These are phyloP conservation scores for Actinomucor elegans DNA, from an alignment of 371 early-diverging fungal species.

Conservation along the genomic window DNA sequence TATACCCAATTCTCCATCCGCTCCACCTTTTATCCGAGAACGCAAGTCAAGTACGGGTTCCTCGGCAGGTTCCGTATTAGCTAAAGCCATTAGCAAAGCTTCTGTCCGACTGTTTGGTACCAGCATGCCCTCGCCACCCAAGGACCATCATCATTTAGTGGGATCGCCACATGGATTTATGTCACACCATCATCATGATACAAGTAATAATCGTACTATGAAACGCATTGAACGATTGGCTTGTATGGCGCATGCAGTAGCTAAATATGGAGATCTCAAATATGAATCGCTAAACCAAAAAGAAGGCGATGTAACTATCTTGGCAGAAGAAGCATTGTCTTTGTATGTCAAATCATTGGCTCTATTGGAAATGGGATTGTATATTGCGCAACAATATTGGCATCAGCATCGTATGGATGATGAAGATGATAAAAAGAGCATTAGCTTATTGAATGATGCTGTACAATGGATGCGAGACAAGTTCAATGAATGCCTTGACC, in stretches of 20 bases:
- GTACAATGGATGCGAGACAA: conserved; percentile 88
- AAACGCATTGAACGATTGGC: conserved; percentile 58
- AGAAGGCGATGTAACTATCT: conserved; percentile 20
- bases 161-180: conserved; percentile 40
- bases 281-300: conserved; percentile 30
- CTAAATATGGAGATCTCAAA: conserved; percentile 63
- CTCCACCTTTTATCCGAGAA: conserved; percentile 42
- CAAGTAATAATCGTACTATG: conserved; percentile 22
- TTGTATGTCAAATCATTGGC: conserved; percentile 78
- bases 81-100: conserved; percentile 62
- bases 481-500: conserved; percentile 85
- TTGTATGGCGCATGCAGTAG: conserved; percentile 65
- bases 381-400: conserved; percentile 76
- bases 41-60: conserved; percentile 38
- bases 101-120: conserved; percentile 61
- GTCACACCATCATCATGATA: conserved; percentile 16
- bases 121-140: conserved; percentile 51
- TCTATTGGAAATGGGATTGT: conserved; percentile 72
- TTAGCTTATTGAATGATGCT: conserved; percentile 49
- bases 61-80: conserved; percentile 53
- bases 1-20: conserved; percentile 31
- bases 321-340: conserved; percentile 67
- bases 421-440: conserved; percentile 29
- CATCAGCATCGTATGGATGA: conserved; percentile 22
- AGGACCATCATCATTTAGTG: conserved; percentile 9